Evolutionary conservation across 225 moss, liverwort and hornwort species (phyloP), one percentile per base, ranked within the genome.

Genomic region (Physcomitrium patens): DNA sequence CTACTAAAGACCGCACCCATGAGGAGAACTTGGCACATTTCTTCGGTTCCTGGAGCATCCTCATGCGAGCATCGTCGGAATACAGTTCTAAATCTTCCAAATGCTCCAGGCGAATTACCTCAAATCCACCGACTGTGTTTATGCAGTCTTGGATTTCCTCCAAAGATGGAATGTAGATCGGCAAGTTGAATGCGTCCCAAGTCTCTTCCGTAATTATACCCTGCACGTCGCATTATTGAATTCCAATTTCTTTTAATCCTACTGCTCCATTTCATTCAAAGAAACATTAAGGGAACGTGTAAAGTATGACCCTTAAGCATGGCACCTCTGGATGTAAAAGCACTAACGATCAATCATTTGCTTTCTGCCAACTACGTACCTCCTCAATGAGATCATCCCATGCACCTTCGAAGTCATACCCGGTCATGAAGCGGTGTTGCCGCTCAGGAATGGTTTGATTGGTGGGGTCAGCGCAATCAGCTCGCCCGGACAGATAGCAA

Each of bases 141-240:
- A 94, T 82, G 18, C 82, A 88, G 12, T 81, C 73, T 31, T 74
- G 76, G n/a, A 94, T 56, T 68, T 94, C 94, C 1, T 87, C 74
- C 8, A 85, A 77, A 5, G 88, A 81, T 1, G 85, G 89, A 28
- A 80, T 81, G 69, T 87, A 94, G 19, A 87, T 73, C 0, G 94
- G 94, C 9, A 94, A 50, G 65, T 92, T 92, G 76, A 94, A 92
- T 9, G 88, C 63, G 65, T 92, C 87, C 31, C 94, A 76, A 5
- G 82, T 86, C 52, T 74, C 76, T 15, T 67, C 68, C 5, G 81
- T 73, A 8, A 91, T 77, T 10, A 83, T 70, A 0, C 82, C 83
- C 89, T 93, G 89, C 28, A 43, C 12, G 22, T 23, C 7, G 3
- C 53, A 68, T n/a, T 12, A 52, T 42, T 0, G 11, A 14, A 37